Conservation (phyloP, 202 grass and related monocot genomes). For the Digitaria exilis region DNA sequence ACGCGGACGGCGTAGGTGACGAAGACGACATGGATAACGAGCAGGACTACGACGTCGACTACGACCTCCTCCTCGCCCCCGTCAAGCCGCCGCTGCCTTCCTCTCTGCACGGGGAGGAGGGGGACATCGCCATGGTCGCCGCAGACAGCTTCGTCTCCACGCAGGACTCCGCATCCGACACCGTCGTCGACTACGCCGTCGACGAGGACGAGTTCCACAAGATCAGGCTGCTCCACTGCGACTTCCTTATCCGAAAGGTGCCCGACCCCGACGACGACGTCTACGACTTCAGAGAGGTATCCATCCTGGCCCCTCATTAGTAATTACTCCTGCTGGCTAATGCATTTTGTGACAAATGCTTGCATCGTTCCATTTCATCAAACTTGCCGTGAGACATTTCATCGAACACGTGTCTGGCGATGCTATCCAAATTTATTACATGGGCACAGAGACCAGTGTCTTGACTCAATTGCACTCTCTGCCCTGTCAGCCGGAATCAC, state of each 20-base stretch:
- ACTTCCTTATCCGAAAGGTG: constrained; percentile 85
- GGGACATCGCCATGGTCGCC: constrained; percentile 69
- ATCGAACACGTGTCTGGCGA: not conserved
- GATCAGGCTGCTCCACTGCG: constrained; percentile 75
- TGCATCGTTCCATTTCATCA: constrained; percentile 6
- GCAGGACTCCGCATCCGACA: constrained; percentile 74
- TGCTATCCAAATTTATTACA: constrained; percentile 2
- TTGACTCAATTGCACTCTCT: not conserved
- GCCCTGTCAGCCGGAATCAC: no score
- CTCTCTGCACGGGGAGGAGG: constrained; percentile 26
- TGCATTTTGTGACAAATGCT: not conserved
- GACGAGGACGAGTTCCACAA: constrained; percentile 91
- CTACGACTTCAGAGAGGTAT: constrained; percentile 91
- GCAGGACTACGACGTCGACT: constrained; percentile 97
- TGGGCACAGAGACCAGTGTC: not conserved
- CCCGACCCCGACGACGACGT: constrained; percentile 82
- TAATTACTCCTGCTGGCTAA: not conserved
- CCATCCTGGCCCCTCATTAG: not conserved
- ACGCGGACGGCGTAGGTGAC: constrained; percentile 64
- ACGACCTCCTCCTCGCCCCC: constrained; percentile 68
- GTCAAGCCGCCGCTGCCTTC: constrained; percentile 1
- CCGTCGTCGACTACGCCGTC: constrained; percentile 77
- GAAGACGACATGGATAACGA: constrained; percentile 80
- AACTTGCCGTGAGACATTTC: not conserved
- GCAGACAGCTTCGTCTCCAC: constrained; percentile 80